Base-by-base conservation (phyloP, 441 rosid species). In the Pelargonium citronellum region DNA sequence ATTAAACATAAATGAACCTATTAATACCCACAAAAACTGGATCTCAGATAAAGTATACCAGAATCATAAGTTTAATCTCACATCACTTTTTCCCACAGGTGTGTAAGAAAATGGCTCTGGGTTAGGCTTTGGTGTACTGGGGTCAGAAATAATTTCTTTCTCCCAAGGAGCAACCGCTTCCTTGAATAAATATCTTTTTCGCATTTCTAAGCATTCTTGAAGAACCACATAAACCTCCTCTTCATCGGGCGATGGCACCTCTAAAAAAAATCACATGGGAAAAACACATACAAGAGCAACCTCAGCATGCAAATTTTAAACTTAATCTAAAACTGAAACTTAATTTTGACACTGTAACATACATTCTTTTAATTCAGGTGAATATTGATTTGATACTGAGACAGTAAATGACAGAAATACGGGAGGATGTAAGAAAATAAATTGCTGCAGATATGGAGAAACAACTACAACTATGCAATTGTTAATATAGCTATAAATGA, bases 81-180 rank as follows among this genome's bases (percentile, higher is more conserved):
- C 99, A 43, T 87, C 89, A 82, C 97, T 83, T 68, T 92, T 92
- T 73, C 87, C 91, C 76, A 83, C 93, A 43, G 95, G 80, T 67
- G 84, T 83, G 69, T 79, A 92, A 66, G 80, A 82, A 83, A 95
- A 95, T 20, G 98, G 99, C 53, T 85, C 95, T 27, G 79, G 84
- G 74, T 92, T 95, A 76, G 91, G 93, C 86, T 92, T 95, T 7
- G 99, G 99, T 4, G 99, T 95, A 70, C 98, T 87, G 46, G 98
- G 98, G 72, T 95, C 99, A 67, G 87, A 87, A 77, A 95, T 91
- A 67, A 88, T 82, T 88, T 95, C 98, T 76, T 83, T 95, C 69
- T 86, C 98, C 99, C 98, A 95, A 20, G 99, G 97, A 66, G 96
- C 96, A 77, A 87, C 78, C 24, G 96, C 89, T 78, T 95, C 98